Base-by-base conservation (phyloP, 2,329 filamentous ascomycete species). In the Sporothrix schenckii region DNA sequence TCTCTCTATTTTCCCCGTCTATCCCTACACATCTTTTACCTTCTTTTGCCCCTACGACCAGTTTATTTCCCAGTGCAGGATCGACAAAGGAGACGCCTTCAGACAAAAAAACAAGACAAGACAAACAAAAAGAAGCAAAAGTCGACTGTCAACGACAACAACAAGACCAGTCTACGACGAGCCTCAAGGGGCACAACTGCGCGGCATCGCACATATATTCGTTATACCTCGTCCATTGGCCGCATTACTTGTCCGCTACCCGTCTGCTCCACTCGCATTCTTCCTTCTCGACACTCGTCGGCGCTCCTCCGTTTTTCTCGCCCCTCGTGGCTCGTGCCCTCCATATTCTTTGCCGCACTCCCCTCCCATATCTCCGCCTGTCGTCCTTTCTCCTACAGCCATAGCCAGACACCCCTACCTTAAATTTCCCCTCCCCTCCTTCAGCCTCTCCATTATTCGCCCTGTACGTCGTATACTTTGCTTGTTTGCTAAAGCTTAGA, bases 391-490 rank as follows among this genome's bases (percentile, higher is more conserved):
- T 14, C 63, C 63, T 30, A 52, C 21, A 34, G 9, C 47, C 47
- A 66, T 34, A 66, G n/a, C 27, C 47, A 41, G 39, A 66, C 63
- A 7, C 27, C 63, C 63, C 63, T 60, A 47, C 44, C 56, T n/a
- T 58, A 41, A 41, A n/a, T 21, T 14, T 34, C 54, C 56, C 68
- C 56, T 61, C 68, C 27, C 54, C 39, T 27, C 53, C 53, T 21
- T 58, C 66, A 34, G 53, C 66, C 66, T 68, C 47, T 30, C 54
- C 41, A 21, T 69, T 63, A 27, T 63, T 47, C 44, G 39, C 16
- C 44, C 54, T 69, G 27, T 34, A 9, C 6, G 34, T 7, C 34
- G 34, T 44, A 7, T 69, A 52, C 44, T 54, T 50, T 9, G 4
- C 66, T n/a, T 19, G 19, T 11, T 41, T 16, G 58, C 56, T 63